Base-by-base conservation (phyloP, 805 yeast species). In the Isabelozyma pseudorhagii region DNA sequence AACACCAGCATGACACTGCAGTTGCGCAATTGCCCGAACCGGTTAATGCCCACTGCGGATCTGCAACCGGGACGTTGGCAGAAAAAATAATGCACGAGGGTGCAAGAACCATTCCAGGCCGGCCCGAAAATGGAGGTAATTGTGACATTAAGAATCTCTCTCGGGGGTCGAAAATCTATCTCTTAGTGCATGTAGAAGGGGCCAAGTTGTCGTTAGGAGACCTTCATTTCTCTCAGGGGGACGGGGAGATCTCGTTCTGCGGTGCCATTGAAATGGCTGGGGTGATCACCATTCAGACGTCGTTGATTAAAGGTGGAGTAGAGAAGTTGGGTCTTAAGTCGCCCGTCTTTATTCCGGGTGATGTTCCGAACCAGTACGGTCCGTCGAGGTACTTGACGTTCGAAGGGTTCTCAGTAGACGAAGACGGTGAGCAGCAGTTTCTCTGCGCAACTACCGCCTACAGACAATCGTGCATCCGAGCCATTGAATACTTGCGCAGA, bases 231-330 rank as follows among this genome's bases (percentile, higher is more conserved):
- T 71, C 78, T 25, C 81, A 77, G 59, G 82, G 82, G 14, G 82
- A 78, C 54, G 82, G 82, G 13, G 82, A 78, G 53, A 75, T 78
- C 45, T 72, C 81, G 8, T 78, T 78, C 55, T 78, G 82, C 58
- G 82, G 82, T 29, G 82, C 80, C 11, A 77, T 78, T 55, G 82
- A 78, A 56, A 77, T 77, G 81, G 68, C 78, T 14, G 82, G 82
- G 8, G 60, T 66, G 44, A 69, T 78, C 51, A 77, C 81, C 6
- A 54, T 78, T 51, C 66, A 73, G 50, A 67, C 72, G 40, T 54
- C 67, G 2, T 62, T 78, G 41, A 65, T 78, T 50, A 75, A 75
- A 50, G 61, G 63, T 49, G 82, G 82, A 8, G 66, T 78, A 60
- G 55, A 61, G 44, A 62, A 65, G 44, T 56, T 78, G 52, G 60